Evolutionary conservation across 78 protist species (phyloP), one percentile per base, ranked within the genome.

Genomic region (Emiliania huxleyi): DNA sequence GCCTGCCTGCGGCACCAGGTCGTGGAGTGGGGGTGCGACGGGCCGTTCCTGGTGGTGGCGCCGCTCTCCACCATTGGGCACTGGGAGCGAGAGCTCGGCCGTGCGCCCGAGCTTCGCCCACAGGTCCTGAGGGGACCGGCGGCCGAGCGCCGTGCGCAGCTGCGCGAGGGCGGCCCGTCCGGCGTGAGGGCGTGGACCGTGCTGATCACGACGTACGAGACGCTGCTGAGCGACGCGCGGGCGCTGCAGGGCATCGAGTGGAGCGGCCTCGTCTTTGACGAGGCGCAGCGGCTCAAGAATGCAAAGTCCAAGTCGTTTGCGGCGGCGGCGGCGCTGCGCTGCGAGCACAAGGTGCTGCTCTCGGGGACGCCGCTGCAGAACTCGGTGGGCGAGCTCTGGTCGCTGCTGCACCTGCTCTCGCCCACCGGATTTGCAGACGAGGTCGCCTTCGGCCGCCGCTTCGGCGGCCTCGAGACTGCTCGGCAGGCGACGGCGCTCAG

Each of bases 221-320:
- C 44, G 19, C 5, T 35, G 81, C 62, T 92, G 91, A 42, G 81
- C 92, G 92, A 44, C 26, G 37, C 94, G 85, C 83, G 21, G 23
- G 93, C 23, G 44, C 8, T 81, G 89, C 37, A 85, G 38, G 69
- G 87, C 29, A 44, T 52, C 35, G 0, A 52, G 15, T 71, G 81
- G 96, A 6, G 37, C 38, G 11, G 26, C 40, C 35, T 95, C 90
- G 43, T 95, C 56, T 56, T 95, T 40, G 96, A 95, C 56, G 96
- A 96, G 88, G 97, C 93, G 35, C 97, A 96, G 85, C 56, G 94
- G 48, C 69, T 96, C 37, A 96, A 95, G 92, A 93, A 87, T 92
- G 3, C 62, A 52, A 8, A 15, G 15, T 52, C 62, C 15, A 52
- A 52, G 62, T 52, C 62, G 29, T 52, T 52, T 52, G 29, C 15